These are phyloP conservation scores for Fimicolochytrium jonesii DNA, from an alignment of 192 early-diverging fungal genomes.

Conservation along the genomic window DNA sequence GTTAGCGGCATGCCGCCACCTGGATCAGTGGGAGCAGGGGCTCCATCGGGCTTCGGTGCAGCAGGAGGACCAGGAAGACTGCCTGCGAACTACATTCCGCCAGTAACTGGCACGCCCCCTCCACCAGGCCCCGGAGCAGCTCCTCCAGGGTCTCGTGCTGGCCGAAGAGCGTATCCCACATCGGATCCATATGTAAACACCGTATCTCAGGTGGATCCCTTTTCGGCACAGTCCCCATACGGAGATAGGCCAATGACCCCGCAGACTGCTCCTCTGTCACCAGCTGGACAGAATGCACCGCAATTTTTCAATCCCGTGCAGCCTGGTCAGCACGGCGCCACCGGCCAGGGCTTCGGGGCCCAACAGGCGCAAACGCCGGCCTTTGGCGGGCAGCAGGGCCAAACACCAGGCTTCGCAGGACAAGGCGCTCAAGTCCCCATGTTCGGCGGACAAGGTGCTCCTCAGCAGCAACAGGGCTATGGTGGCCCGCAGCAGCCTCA, in stretches of 20 bases:
- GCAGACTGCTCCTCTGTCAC: not conserved
- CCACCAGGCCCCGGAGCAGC: slow-evolving; percentile 15
- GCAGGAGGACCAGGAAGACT: not conserved
- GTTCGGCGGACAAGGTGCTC: too few species aligned
- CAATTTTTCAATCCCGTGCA: slow-evolving; percentile 20
- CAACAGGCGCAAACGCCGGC: not conserved
- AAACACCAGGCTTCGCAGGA: too few species aligned
- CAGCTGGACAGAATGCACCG: not conserved
- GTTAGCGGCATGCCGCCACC: too few species aligned
- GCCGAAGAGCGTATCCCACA: slow-evolving; percentile 22
- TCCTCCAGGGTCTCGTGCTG: slow-evolving; percentile 22
- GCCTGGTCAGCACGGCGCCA: not conserved
- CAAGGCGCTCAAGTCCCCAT: not conserved
- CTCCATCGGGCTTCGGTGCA: too few species aligned
- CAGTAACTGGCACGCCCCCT: slow-evolving; percentile 22
- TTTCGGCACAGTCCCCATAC: slow-evolving; percentile 15
- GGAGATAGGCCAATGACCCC: slow-evolving; percentile 12
- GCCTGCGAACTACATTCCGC: slow-evolving; percentile 22
- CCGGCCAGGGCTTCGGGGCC: not conserved
- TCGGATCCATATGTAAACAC: slow-evolving; percentile 12
- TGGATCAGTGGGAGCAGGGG: too few species aligned
- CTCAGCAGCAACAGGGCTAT: too few species aligned
- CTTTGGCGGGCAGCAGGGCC: slow-evolving; percentile 6
- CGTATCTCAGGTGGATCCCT: slow-evolving; percentile 12
- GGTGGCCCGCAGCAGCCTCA: too few species aligned